Conservation (phyloP, 1,284 basidiomycete species). For the Garcileccinum viscosum region DNA sequence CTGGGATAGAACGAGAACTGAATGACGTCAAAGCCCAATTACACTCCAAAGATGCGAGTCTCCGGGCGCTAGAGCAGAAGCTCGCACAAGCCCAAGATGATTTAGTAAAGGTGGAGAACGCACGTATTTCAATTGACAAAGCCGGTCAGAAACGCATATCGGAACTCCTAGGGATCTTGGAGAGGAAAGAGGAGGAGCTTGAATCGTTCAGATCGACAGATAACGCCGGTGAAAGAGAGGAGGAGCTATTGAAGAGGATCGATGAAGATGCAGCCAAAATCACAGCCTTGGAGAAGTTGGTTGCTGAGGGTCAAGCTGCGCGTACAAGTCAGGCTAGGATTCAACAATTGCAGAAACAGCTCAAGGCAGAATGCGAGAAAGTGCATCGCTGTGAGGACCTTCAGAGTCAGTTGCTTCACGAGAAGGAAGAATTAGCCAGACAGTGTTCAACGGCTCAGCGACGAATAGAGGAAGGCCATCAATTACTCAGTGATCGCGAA, state of each 20-base stretch:
- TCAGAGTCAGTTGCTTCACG: constrained; percentile 35
- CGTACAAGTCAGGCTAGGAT: constrained; percentile 47
- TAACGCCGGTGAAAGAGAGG: constrained; percentile 51
- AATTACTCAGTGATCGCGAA: constrained; percentile 25
- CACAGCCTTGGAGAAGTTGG: constrained; percentile 52
- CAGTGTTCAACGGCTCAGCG: constrained; percentile 19
- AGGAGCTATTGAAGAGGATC: constrained; percentile 62
- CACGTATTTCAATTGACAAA: constrained; percentile 60
- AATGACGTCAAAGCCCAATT: constrained; percentile 50
- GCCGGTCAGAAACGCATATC: constrained; percentile 48
- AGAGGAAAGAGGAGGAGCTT: constrained; percentile 66
- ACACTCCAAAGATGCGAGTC: constrained; percentile 49
- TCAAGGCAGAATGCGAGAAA: constrained; percentile 51
- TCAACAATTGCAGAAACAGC: constrained; percentile 45
- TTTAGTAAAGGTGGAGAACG: constrained; percentile 62
- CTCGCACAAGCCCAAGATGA: constrained; percentile 54
- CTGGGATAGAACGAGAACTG: constrained; percentile 61
- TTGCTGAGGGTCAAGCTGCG: constrained; percentile 44
- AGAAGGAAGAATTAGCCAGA: constrained; percentile 34
- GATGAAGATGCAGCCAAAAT: constrained; percentile 73
- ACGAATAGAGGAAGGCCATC: constrained; percentile 19
- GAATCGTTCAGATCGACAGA: constrained; percentile 47
- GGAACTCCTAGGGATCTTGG: constrained; percentile 50
- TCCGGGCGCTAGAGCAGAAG: constrained; percentile 51
- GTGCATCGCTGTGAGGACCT: constrained; percentile 43